Base-by-base conservation (phyloP, 257 asterid genomes). In the Salvia hispanica region DNA sequence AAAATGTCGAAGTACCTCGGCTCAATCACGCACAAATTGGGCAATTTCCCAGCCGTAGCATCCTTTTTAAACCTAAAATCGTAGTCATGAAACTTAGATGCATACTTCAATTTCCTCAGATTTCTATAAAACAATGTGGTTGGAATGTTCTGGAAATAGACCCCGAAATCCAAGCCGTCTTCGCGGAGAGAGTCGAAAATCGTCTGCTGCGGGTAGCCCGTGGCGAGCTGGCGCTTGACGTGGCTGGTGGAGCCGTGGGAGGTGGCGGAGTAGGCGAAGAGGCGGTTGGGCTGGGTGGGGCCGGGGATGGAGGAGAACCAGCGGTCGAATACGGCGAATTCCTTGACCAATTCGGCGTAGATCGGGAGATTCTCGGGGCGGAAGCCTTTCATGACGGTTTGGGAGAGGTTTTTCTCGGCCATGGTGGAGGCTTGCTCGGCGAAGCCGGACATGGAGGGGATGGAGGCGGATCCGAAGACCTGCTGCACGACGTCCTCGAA, bases 241-340 rank as follows among this genome's bases (percentile, higher is more conserved):
- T 85, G 84, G 75, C 83, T 71, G 0, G 88, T 85, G 44, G 92
- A 75, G 25, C 95, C 95, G 51, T 87, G 91, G 3, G 89, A 84
- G 52, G 95, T 87, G 2, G 95, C 95, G 36, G 95, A 87, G 80
- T 81, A 83, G 2, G 82, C 82, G 61, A 84, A 84, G 2, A 84
- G 67, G 53, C 95, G 66, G 65, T 87, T 87, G 57, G 95, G 91
- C 64, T 87, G 95, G 2, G 95, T 87, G 15, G 91, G 91, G 0
- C 91, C 95, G 10, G 95, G 95, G 52, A 87, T 81, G 3, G 95
- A 84, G 0, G 77, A 77, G 58, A 87, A 84, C 91, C 95, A 87
- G 13, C 84, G 60, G 50, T 87, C 95, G 12, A 83, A 84, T 12
- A 87, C 91, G 0, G 89, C 87, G 6, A 79, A 87, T 74, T 83